Conservation (phyloP, 2,329 filamentous ascomycete species). For the Paracamarosporium sp. region DNA sequence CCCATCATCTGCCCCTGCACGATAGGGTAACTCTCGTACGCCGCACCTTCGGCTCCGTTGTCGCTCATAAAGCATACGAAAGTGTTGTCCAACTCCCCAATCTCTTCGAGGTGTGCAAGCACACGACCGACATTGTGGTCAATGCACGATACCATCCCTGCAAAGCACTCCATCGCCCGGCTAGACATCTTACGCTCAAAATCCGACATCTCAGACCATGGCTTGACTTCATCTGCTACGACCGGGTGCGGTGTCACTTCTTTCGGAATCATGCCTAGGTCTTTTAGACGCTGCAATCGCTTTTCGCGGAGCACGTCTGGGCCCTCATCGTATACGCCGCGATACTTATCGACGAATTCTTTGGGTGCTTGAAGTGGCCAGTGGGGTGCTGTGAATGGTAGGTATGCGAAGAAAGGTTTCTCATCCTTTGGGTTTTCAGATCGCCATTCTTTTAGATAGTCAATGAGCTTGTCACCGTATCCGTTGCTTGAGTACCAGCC, state of each 20-base stretch:
- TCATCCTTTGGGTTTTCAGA: conserved; percentile 9
- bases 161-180: conserved; percentile 45
- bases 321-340: conserved; percentile 32
- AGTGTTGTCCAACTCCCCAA: conserved; percentile 44
- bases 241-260: conserved; percentile 49
- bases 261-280: conserved; percentile 20
- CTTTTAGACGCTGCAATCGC: conserved; percentile 27
- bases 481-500: conserved; percentile 49
- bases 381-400: conserved; percentile 37
- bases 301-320: conserved; percentile 29
- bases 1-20: conserved; percentile 68
- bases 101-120: conserved; percentile 35
- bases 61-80: conserved; percentile 49
- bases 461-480: conserved; percentile 49
- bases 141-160: conserved; percentile 45
- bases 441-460: conserved; percentile 36
- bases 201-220: conserved; percentile 59
- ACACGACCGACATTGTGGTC: conserved; percentile 42
- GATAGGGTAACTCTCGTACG: conserved; percentile 63
- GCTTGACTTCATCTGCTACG: conserved; percentile 56
- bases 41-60: conserved; percentile 46
- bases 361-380: conserved; percentile 39
- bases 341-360: conserved; percentile 27
- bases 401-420: conserved; percentile 37
- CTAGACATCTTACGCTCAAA: conserved; percentile 61